Percentiles rank a stretch among this genome's conserved stretches.
Evolutionary conservation across 306 rosid species (phyloP).

Genomic region (Quercus suber): DNA sequence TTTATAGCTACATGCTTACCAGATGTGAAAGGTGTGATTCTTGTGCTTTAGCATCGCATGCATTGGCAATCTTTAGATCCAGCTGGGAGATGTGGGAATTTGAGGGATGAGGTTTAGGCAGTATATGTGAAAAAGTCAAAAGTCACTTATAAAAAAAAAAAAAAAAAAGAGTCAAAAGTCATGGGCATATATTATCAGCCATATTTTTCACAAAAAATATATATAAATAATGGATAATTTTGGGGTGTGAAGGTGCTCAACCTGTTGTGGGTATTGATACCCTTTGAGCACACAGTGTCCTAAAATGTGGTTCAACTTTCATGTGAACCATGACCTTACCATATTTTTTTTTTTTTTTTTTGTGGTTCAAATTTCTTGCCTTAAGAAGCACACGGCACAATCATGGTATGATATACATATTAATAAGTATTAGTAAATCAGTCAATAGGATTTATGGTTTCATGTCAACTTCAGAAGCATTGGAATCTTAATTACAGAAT

Average conservation of each 20-base stretch:
- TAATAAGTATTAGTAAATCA: not conserved
- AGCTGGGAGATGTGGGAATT: not conserved
- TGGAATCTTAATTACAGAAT: slow-evolving; percentile 17
- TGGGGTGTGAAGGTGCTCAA: not conserved
- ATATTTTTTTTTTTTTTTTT: not conserved
- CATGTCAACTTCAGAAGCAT: slow-evolving; percentile 1
- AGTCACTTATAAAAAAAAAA: not conserved
- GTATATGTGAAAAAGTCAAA: not conserved
- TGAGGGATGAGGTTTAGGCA: not conserved
- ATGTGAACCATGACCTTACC: not conserved
- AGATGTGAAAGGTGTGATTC: not conserved
- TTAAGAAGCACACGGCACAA: not conserved
- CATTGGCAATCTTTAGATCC: not conserved
- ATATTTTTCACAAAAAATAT: not conserved
- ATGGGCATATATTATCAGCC: not conserved
- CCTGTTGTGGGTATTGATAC: not conserved
- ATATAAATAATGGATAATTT: not conserved
- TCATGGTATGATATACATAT: not conserved
- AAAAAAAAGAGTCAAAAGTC: not conserved
- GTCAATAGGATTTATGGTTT: not conserved
- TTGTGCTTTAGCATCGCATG: not conserved
- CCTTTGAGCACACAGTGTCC: not conserved
- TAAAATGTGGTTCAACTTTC: not conserved
- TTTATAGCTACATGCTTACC: not conserved
- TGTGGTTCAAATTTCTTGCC: not conserved